phyloP scores from a whole-genome alignment of 192 early-diverging fungal genomes.

The Pecoramyces ruminantium region DNA sequence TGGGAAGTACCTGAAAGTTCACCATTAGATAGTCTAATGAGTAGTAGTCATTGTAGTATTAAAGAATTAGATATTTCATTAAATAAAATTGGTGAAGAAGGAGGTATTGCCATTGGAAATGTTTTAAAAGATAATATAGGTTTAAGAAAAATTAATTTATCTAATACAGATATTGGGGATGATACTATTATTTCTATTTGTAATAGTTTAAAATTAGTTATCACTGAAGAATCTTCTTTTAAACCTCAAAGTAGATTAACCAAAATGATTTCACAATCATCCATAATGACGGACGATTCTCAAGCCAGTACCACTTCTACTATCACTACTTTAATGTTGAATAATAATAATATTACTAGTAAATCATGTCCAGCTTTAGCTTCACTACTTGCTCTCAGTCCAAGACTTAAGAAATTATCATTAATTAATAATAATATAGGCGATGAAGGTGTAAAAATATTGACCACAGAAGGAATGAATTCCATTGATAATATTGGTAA shows the following conservation, averaged over 20 bases:
- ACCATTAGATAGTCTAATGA: not conserved
- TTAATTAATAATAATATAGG: not conserved
- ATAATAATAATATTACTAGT: not conserved
- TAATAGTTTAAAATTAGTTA: not conserved
- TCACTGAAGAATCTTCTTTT: not conserved
- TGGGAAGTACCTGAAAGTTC: not conserved
- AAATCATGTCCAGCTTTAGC: not conserved
- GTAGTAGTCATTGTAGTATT: not conserved
- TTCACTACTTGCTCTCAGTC: not conserved
- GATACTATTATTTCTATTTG: not conserved
- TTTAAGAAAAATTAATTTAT: not conserved
- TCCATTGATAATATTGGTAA: not conserved
- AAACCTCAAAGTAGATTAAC: not conserved
- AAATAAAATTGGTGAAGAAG: not conserved
- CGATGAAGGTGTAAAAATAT: not conserved
- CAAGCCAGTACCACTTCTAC: not conserved
- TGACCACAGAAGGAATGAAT: not conserved
- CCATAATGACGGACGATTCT: not conserved
- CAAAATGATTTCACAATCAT: not conserved
- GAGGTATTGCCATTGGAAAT: not conserved
- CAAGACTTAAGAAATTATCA: not conserved
- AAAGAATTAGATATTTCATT: not conserved
- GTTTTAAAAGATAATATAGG: not conserved
- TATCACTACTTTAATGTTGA: not conserved
- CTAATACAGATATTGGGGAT: not conserved